Evolutionary conservation across 441 rosid species (phyloP).

Genomic region (Mallotus repandus): DNA sequence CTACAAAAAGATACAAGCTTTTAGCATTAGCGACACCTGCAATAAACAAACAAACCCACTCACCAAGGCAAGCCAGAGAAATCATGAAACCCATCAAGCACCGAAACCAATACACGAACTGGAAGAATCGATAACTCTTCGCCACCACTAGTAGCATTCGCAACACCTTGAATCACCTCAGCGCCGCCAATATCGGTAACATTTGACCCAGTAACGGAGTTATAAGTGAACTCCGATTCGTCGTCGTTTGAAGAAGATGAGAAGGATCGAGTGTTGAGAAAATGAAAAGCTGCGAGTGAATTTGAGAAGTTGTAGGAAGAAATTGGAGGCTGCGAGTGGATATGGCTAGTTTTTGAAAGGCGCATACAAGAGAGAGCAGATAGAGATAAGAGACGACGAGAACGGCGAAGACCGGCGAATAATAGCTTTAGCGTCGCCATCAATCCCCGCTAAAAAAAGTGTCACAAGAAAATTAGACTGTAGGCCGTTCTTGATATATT

Average conservation of each 20-base stretch:
- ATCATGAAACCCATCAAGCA: conserved; percentile 74
- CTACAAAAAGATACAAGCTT: too few species aligned
- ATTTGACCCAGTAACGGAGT: conserved; percentile 11
- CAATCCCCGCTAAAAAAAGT: neutral
- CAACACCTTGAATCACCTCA: conserved; percentile 15
- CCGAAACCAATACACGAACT: conserved; percentile 40
- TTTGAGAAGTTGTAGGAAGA: neutral
- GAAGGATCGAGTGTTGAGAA: conserved; percentile 12
- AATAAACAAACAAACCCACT: neutral
- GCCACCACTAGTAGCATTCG: conserved; percentile 8
- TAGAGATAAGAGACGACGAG: conserved; percentile 17
- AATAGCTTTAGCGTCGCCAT: conserved; percentile 48
- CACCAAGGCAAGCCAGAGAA: conserved; percentile 86
- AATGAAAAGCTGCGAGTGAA: neutral
- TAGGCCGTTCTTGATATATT: too few species aligned
- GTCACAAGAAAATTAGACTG: too few species aligned
- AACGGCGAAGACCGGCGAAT: conserved; percentile 44
- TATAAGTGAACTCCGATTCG: conserved; percentile 17
- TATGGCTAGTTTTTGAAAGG: conserved; percentile 3
- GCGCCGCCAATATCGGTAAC: conserved; percentile 8
- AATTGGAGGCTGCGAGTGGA: neutral
- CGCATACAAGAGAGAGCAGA: conserved; percentile 20
- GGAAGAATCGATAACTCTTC: conserved; percentile 43
- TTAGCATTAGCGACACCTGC: too few species aligned
- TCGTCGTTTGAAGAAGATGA: conserved; percentile 12